A percentile compares a stretch with the other conserved stretches of the same genome.
These are phyloP conservation scores for Cyclotella baltica DNA, from an alignment of 108 stramenopile genomes.

Conservation along the genomic window DNA sequence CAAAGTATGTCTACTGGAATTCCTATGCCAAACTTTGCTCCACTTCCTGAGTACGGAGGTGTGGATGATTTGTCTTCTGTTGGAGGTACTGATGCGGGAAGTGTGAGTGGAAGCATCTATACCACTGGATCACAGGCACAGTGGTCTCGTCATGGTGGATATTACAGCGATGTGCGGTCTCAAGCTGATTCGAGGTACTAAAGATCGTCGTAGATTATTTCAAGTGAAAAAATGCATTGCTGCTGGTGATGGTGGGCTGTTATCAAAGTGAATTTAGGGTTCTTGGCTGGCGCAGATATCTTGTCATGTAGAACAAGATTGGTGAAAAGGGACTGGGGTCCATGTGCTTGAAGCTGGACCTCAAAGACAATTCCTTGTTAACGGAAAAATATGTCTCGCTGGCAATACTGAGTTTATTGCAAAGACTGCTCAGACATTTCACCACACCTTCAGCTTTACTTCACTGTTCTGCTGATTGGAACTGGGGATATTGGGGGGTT, in stretches of 20 bases:
- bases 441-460: too few relatives aligned
- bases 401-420: too few relatives aligned
- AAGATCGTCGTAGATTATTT: background rate
- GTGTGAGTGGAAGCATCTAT: conserved; percentile 56
- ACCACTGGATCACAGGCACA: conserved; percentile 47
- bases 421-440: too few relatives aligned
- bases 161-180: conserved; percentile 53
- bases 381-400: too few relatives aligned
- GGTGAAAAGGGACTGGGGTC: too few relatives aligned
- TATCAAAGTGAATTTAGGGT: background rate
- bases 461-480: too few relatives aligned
- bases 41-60: conserved; percentile 77
- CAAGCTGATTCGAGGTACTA: conserved; percentile 56
- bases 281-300: too few relatives aligned
- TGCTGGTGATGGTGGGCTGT: background rate
- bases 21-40: conserved; percentile 88
- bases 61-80: conserved; percentile 85
- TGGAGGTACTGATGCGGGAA: conserved; percentile 73
- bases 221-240: too few relatives aligned
- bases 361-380: too few relatives aligned
- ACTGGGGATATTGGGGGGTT: too few relatives aligned
- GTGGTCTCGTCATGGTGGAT: conserved; percentile 48
- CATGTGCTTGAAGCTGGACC: too few relatives aligned
- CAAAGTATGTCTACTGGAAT: conserved; percentile 55
- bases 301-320: too few relatives aligned